Percentiles rank a stretch among this genome's conserved stretches.
Conservation (phyloP, 805 yeast species). For the Candida silvatica region DNA sequence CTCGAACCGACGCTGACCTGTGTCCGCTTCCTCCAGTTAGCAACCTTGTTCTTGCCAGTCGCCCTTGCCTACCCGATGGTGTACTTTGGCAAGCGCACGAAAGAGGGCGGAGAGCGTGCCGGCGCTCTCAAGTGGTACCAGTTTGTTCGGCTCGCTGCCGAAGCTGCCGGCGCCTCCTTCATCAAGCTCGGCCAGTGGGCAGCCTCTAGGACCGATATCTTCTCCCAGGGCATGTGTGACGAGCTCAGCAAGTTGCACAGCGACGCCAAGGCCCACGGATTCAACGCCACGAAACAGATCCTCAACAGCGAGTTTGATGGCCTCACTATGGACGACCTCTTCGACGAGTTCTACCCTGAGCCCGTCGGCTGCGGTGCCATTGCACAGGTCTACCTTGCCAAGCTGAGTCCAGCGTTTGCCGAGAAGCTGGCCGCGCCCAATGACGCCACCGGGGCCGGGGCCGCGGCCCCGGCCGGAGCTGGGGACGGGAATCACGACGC, state of each 20-base stretch:
- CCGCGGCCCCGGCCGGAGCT: too few relatives aligned
- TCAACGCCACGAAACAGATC: conserved; percentile 48
- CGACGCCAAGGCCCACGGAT: conserved; percentile 66
- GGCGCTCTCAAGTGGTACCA: conserved; percentile 71
- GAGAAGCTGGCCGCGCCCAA: background rate
- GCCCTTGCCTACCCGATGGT: conserved; percentile 55
- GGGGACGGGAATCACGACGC: conserved; percentile 37
- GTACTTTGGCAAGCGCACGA: conserved; percentile 38
- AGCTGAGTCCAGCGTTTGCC: conserved; percentile 37
- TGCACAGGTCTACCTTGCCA: conserved; percentile 88
- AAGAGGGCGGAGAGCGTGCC: conserved; percentile 34
- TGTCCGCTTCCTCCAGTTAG: conserved; percentile 60
- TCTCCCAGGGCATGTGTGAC: conserved; percentile 69
- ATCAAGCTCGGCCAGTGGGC: conserved; percentile 98
- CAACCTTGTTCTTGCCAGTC: conserved; percentile 63
- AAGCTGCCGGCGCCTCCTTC: conserved; percentile 87
- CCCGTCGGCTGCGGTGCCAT: conserved; percentile 98
- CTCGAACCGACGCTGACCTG: conserved; percentile 65
- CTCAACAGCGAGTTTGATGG: conserved; percentile 52
- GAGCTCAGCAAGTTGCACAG: conserved; percentile 77
- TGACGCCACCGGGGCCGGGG: too few relatives aligned
- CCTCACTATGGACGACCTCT: conserved; percentile 55
- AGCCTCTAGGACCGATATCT: conserved; percentile 91
- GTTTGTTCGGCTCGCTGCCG: conserved; percentile 57
- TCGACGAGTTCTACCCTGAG: conserved; percentile 62